Percentiles rank a stretch among this genome's conserved stretches.
phyloP scores from a whole-genome alignment of 257 asterid species.

The Primulina tabacum region DNA sequence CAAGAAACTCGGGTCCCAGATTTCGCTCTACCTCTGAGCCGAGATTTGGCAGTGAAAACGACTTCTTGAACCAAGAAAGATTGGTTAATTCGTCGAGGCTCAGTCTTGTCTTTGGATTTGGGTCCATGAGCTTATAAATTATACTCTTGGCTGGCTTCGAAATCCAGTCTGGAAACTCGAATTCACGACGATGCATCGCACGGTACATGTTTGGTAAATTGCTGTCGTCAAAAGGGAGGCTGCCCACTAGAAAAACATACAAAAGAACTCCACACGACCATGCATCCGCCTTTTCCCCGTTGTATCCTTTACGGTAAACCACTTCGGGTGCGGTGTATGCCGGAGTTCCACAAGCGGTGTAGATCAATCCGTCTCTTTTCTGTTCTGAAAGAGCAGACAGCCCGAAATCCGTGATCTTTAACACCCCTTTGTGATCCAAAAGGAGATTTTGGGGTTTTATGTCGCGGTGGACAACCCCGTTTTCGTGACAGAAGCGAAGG shows the following conservation, averaged over 20 bases:
- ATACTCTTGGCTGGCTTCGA: conserved; percentile 54
- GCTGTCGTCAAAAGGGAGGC: conserved; percentile 66
- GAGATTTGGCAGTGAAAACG: conserved; percentile 36
- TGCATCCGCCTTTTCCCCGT: conserved; percentile 86
- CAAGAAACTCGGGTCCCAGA: conserved; percentile 25
- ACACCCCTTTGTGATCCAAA: conserved; percentile 49
- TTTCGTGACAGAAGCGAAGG: conserved; percentile 67
- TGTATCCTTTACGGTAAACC: conserved; percentile 61
- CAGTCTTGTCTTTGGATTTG: conserved; percentile 60
- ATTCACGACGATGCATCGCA: conserved; percentile 57
- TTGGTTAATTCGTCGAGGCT: conserved; percentile 56
- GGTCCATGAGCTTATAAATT: conserved; percentile 62
- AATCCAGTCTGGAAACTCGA: conserved; percentile 61
- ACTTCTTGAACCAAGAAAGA: conserved; percentile 62
- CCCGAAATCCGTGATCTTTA: conserved; percentile 80
- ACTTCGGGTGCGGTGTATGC: conserved; percentile 93
- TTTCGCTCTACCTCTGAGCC: conserved; percentile 13
- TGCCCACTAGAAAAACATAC: conserved; percentile 59
- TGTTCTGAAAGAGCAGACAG: conserved; percentile 84
- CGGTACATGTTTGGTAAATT: conserved; percentile 66
- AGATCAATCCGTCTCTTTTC: conserved; percentile 51
- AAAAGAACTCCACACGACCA: conserved; percentile 90
- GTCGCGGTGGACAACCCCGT: conserved; percentile 88
- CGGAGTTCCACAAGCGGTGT: conserved; percentile 90
- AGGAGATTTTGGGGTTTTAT: conserved; percentile 89